Conservation (phyloP, 208 protist species). For the Leishmania tarentolae region DNA sequence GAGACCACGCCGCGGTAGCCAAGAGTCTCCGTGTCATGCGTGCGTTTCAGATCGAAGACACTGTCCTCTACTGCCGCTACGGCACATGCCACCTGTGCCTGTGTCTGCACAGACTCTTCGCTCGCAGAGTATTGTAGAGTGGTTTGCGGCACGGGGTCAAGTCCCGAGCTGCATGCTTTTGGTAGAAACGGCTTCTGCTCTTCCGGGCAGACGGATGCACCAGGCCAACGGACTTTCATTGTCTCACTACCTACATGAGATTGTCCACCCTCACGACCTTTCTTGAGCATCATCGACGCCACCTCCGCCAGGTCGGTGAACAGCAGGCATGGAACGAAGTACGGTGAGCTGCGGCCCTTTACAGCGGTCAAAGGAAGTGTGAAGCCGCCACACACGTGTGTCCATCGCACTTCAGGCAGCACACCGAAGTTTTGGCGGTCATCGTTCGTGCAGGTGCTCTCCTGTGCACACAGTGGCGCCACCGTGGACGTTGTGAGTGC, state of each 20-base stretch:
- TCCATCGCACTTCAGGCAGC: background rate
- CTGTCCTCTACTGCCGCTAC: conserved; percentile 12
- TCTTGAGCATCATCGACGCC: background rate
- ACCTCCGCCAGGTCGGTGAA: conserved; percentile 19
- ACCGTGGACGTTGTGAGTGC: background rate
- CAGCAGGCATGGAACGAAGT: conserved; percentile 37
- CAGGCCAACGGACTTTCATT: background rate
- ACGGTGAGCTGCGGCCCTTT: conserved; percentile 30
- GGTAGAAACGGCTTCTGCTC: background rate
- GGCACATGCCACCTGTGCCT: background rate
- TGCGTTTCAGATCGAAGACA: background rate
- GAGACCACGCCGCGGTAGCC: conserved; percentile 29
- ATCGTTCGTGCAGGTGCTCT: background rate
- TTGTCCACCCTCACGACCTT: background rate
- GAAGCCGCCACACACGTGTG: conserved; percentile 37
- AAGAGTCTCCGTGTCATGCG: conserved; percentile 2
- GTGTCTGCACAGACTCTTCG: background rate
- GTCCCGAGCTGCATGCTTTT: background rate
- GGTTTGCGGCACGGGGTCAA: background rate
- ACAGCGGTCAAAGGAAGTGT: conserved; percentile 23
- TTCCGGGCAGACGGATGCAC: no score
- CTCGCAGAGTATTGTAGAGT: background rate
- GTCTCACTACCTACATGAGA: background rate
- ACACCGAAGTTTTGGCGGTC: background rate
- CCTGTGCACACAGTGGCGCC: background rate